phyloP scores from a whole-genome alignment of 192 early-diverging fungal species.

The Chytriomyces confervae region DNA sequence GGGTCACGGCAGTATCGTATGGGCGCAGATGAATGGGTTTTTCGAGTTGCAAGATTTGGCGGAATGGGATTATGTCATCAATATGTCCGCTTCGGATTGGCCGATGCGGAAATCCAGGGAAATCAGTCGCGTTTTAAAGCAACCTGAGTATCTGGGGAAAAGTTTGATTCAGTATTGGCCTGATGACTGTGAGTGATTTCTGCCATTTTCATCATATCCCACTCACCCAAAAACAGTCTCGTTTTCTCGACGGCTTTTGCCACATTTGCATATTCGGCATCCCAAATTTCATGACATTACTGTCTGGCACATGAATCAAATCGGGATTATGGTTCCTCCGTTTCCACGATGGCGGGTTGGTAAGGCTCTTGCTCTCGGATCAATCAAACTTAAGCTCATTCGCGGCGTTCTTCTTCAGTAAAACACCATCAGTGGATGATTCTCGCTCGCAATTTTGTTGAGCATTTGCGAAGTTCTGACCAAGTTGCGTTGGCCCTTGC shows the following conservation, averaged over 20 bases:
- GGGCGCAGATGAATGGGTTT: slow-evolving; percentile 54
- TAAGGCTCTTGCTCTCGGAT: not conserved
- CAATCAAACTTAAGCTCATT: slow-evolving; percentile 7
- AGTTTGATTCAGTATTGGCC: slow-evolving; percentile 53
- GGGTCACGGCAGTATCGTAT: slow-evolving; percentile 56
- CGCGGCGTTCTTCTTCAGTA: slow-evolving; percentile 32
- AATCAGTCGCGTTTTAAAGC: slow-evolving; percentile 39
- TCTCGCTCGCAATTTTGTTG: slow-evolving; percentile 33
- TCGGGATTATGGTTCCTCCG: not conserved
- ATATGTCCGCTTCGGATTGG: slow-evolving; percentile 50
- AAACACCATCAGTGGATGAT: slow-evolving; percentile 54
- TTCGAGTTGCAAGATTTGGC: slow-evolving; percentile 58
- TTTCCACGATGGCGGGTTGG: slow-evolving; percentile 39
- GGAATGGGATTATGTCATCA: slow-evolving; percentile 61
- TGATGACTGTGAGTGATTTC: slow-evolving; percentile 29
- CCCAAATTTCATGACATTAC: slow-evolving; percentile 5
- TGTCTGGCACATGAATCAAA: slow-evolving; percentile 17
- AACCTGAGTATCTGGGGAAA: slow-evolving; percentile 20
- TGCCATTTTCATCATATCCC: not conserved
- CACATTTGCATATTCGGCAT: not conserved
- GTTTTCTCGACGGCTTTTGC: not conserved
- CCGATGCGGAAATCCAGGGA: slow-evolving; percentile 45
- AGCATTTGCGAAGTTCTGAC: slow-evolving; percentile 28
- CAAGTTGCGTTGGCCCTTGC: slow-evolving; percentile 37
- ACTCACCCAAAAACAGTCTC: not conserved